Base-by-base conservation (phyloP, 163 green algal genomes). In the Coccomyxa subellipsoidea region DNA sequence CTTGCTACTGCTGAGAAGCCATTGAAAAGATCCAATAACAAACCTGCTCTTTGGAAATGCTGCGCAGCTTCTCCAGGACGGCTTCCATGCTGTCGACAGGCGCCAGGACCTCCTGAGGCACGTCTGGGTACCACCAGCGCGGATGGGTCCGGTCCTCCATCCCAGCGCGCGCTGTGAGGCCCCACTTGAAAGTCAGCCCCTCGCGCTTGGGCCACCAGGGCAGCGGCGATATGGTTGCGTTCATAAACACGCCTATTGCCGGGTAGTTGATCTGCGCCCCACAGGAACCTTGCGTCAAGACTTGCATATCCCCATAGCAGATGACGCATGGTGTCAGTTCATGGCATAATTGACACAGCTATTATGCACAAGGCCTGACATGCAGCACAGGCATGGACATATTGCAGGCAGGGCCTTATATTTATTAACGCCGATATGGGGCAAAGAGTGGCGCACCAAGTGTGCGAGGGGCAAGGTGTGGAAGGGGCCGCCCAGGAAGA, bases 401-500 rank as follows among this genome's bases (percentile, higher is more conserved):
- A 29, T 66, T 18, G 18, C 12, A 66, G 47, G 18, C 47, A 12
- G 12, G 12, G 47, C n/a, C n/a, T n/a, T n/a, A n/a, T n/a, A n/a
- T n/a, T n/a, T n/a, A n/a, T n/a, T n/a, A n/a, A n/a, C n/a, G n/a
- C n/a, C n/a, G n/a, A n/a, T n/a, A n/a, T n/a, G n/a, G n/a, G n/a
- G 66, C 8, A 73, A 18, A 18, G 4, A 73, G 66, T 8, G n/a
- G 66, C 66, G 66, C 66, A 73, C 66, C 66, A 73, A 23, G 66
- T 73, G 66, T 32, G 76, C 37, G 4, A 80, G 38, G 2, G 76
- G 76, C 37, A 80, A 18, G 38, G 37, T 69, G 76, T 80, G 76
- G 37, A 66, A 80, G 76, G 76, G 76, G 23, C 15, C 31, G 25
- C 76, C 76, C 37, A 80, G 31, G 39, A 80, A 80, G 38, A 80